Percentiles rank a stretch among this genome's conserved stretches.
phyloP scores from a whole-genome alignment of 176 grass and related monocot species.

The Pontederia crassipes region DNA sequence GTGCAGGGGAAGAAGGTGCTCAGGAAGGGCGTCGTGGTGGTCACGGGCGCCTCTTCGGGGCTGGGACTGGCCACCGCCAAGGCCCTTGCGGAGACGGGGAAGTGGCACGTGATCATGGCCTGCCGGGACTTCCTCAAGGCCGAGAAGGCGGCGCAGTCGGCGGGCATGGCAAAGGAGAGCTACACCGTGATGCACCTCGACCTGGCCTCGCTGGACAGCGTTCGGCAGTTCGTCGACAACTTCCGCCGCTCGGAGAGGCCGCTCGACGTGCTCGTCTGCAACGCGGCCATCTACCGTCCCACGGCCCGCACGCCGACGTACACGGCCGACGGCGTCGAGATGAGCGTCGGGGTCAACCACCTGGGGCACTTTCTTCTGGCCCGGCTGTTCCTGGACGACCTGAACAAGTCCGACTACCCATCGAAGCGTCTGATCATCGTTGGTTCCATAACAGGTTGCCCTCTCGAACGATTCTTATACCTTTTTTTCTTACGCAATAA shows the following conservation, averaged over 20 bases:
- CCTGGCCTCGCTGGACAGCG: slow-evolving; percentile 84
- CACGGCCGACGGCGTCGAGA: slow-evolving; percentile 74
- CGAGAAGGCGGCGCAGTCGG: slow-evolving; percentile 53
- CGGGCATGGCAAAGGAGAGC: slow-evolving; percentile 56
- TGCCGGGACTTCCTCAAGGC: slow-evolving; percentile 90
- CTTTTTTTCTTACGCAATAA: too few species aligned
- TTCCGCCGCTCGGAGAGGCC: slow-evolving; percentile 51
- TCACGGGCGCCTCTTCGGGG: slow-evolving; percentile 79
- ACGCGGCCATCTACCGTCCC: slow-evolving; percentile 81
- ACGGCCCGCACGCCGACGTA: slow-evolving; percentile 58
- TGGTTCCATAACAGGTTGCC: slow-evolving; percentile 65
- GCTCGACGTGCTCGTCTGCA: slow-evolving; percentile 80
- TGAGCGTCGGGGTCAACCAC: slow-evolving; percentile 95
- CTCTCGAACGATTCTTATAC: too few species aligned
- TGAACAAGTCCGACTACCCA: slow-evolving; percentile 61
- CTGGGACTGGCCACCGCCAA: slow-evolving; percentile 74
- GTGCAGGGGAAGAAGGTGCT: slow-evolving; percentile 52
- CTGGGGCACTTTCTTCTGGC: slow-evolving; percentile 84
- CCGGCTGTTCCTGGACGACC: slow-evolving; percentile 45
- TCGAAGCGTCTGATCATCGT: slow-evolving; percentile 72
- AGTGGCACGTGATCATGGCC: slow-evolving; percentile 88
- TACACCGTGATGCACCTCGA: slow-evolving; percentile 80
- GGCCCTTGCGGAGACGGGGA: slow-evolving; percentile 66
- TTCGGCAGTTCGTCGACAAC: slow-evolving; percentile 55
- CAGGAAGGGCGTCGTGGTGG: slow-evolving; percentile 67